Percentiles rank a stretch among this genome's conserved stretches.
phyloP scores from a whole-genome alignment of 108 stramenopile species.

The Tribonema minus region DNA sequence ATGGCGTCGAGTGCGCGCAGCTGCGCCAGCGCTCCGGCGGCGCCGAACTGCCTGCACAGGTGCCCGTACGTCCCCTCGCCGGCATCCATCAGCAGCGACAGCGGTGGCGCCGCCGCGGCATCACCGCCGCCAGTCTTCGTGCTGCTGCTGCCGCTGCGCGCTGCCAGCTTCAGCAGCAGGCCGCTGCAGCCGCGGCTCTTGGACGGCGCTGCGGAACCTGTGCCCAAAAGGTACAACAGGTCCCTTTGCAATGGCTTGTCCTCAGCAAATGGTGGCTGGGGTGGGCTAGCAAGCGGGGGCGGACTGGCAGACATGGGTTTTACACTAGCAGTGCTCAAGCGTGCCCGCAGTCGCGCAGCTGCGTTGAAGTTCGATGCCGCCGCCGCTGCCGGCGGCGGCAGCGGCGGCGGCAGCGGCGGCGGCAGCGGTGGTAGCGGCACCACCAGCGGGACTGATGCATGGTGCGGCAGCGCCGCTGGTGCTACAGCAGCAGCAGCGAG shows the following conservation, averaged over 20 bases:
- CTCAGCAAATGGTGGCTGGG: too few species aligned
- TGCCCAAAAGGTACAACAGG: conserved; percentile 81
- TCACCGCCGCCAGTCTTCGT: too few species aligned
- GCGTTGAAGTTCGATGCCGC: not conserved
- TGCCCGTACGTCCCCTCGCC: conserved; percentile 94
- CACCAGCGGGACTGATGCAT: not conserved
- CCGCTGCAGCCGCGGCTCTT: conserved; percentile 95
- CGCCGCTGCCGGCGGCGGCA: not conserved
- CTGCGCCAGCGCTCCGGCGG: conserved; percentile 6
- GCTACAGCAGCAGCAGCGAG: not conserved
- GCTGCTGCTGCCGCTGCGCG: not conserved
- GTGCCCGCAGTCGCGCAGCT: not conserved
- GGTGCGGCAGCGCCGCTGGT: not conserved
- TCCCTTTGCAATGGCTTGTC: not conserved
- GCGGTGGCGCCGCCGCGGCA: conserved; percentile 25
- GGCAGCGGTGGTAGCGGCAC: not conserved
- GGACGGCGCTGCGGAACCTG: conserved; percentile 90
- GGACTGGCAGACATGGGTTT: too few species aligned
- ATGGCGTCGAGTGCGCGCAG: conserved; percentile 66
- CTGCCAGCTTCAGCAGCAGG: conserved; percentile 60
- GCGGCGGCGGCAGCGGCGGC: not conserved
- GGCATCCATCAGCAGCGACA: conserved; percentile 75
- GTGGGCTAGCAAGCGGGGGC: not conserved
- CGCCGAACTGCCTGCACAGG: conserved; percentile 55
- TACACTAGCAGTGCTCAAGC: not conserved